These are phyloP conservation scores for Eimeria acervulina DNA, from an alignment of 169 alveolate genomes.

Conservation along the genomic window DNA sequence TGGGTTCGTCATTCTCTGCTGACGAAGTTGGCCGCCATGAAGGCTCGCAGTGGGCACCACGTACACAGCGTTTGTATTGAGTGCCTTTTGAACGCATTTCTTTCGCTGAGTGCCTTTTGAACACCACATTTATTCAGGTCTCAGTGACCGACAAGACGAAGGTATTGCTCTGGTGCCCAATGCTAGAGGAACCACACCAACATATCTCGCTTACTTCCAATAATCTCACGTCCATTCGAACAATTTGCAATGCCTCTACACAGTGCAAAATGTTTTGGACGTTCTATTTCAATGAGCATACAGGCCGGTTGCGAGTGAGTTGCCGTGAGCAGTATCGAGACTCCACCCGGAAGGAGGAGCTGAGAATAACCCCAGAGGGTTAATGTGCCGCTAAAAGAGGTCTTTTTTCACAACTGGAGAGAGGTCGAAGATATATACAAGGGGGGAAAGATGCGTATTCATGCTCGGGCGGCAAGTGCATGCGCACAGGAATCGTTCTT, in stretches of 20 bases:
- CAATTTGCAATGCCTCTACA: not conserved
- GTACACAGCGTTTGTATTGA: not conserved
- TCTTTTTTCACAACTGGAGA: not conserved
- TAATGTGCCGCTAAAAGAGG: not conserved
- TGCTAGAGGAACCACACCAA: not conserved
- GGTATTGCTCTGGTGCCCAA: not conserved
- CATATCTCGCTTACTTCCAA: not conserved
- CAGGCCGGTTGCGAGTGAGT: not conserved
- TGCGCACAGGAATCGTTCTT: slow-evolving; percentile 28
- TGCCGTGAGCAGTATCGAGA: not conserved
- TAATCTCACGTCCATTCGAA: not conserved
- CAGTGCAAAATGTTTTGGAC: not conserved
- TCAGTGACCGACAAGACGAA: not conserved
- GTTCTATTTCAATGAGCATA: not conserved
- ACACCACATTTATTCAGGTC: not conserved
- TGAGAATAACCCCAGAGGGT: not conserved
- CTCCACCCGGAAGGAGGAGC: not conserved
- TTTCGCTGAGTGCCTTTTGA: not conserved
- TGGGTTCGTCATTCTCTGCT: not conserved
- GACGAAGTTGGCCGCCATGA: not conserved
- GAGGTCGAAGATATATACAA: not conserved
- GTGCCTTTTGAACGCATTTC: not conserved
- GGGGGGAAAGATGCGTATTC: not conserved
- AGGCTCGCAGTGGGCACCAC: not conserved
- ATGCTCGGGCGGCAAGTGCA: not conserved